Evolutionary conservation across 1,139 yeast genomes (phyloP), one percentile per base, ranked within the genome.

Genomic region (Nematodospora anomalae): DNA sequence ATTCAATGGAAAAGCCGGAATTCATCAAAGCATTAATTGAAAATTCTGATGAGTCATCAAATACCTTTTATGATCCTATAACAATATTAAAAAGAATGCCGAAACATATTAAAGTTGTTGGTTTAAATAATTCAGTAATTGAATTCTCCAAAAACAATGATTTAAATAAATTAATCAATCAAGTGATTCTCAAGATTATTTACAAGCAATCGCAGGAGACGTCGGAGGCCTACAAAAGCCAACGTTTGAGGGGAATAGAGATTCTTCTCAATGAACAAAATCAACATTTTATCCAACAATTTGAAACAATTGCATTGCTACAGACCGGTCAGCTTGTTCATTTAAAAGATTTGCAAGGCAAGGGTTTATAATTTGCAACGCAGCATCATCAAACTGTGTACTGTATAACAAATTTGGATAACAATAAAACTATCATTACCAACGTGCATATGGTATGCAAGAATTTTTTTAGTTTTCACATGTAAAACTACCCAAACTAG

Each of bases 11-110:
- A 30, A 80, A 80, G 48, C 94, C 96, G 0, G 67, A 69, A 11
- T 89, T 87, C 54, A 82, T 90, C 37, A 77, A 79, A 44, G 84
- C 86, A 3, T 67, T 92, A 35, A 72, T 92, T 39, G 83, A 84
- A 44, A 71, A 79, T 37, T 80, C 86, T 1, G 85, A 84, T 44
- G 83, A 79, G 28, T 67, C 65, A 32, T 59, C 71, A 3, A 60
- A 57, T 41, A 56, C 61, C 20, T 70, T 54, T 38, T 80, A 88
- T 40, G 84, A 84, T 48, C 89, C 95, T 0, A 71, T 82, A 8
- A 73, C 76, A 1, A 80, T 90, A 10, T 65, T 90, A 27, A 68
- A 75, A 41, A 67, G 79, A 26, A 81, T 90, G 46, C 87, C 94
- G 0, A 62, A 64, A 4, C 67, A 76, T 11, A 70, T 83, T 45